phyloP scores from a whole-genome alignment of 1,284 basidiomycete species.

The Tilletia caries region DNA sequence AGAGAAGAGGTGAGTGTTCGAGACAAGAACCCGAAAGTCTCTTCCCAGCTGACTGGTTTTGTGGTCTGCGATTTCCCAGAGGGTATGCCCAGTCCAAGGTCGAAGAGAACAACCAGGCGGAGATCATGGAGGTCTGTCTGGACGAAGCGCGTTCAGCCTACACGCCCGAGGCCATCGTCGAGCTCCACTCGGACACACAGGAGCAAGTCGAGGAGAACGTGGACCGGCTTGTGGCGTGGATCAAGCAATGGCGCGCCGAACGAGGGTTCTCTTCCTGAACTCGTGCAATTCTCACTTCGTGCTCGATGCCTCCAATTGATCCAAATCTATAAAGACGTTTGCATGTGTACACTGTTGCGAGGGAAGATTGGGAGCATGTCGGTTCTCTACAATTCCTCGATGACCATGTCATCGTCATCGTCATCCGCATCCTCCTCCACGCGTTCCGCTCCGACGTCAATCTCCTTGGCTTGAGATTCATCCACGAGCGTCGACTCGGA shows the following conservation, averaged over 20 bases:
- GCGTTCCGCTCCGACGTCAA: slow-evolving; percentile 30
- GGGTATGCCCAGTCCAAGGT: slow-evolving; percentile 88
- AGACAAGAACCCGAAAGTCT: too few species aligned
- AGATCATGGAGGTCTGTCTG: slow-evolving; percentile 91
- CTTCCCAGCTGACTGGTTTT: slow-evolving; percentile 13
- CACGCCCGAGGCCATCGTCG: slow-evolving; percentile 77
- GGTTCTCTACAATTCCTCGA: slow-evolving; percentile 44
- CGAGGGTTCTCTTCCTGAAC: slow-evolving; percentile 26
- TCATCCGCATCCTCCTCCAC: slow-evolving; percentile 33
- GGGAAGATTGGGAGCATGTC: background rate
- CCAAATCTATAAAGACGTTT: too few species aligned
- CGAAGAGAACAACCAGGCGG: slow-evolving; percentile 95
- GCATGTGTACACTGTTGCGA: background rate
- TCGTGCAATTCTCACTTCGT: too few species aligned
- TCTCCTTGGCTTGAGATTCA: slow-evolving; percentile 19
- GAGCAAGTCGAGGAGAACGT: slow-evolving; percentile 85
- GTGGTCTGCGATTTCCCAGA: too few species aligned
- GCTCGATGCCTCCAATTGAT: too few species aligned
- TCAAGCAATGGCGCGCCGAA: slow-evolving; percentile 70
- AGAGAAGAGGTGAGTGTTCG: slow-evolving; percentile 79
- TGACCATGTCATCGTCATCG: slow-evolving; percentile 45
- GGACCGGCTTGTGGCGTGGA: slow-evolving; percentile 78
- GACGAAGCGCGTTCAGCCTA: slow-evolving; percentile 87
- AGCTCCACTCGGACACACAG: slow-evolving; percentile 72
- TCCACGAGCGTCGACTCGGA: slow-evolving; percentile 32